A percentile compares a stretch with the other conserved stretches of the same genome.
Conservation (phyloP, 1,284 basidiomycete genomes). For the Irpex lacteus region DNA sequence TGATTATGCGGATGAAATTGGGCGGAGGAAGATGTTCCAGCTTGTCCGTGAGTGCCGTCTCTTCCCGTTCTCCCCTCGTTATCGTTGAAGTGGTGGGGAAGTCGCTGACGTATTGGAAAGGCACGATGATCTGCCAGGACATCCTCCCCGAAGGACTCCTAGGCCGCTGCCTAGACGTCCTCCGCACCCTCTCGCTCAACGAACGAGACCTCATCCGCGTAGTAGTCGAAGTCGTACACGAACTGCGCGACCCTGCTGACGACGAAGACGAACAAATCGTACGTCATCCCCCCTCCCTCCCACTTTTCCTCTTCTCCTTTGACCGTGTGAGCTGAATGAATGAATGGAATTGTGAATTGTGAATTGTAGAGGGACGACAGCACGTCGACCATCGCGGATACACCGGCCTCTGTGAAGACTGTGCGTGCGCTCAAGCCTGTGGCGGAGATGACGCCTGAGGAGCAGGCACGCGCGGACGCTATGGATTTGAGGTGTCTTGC, state of each 20-base stretch:
- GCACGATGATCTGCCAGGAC: constrained; percentile 85
- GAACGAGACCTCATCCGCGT: constrained; percentile 93
- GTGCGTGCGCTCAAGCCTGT: constrained; percentile 38
- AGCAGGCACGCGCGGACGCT: constrained; percentile 59
- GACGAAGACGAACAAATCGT: constrained; percentile 44
- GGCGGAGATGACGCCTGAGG: constrained; percentile 55
- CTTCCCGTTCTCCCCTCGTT: constrained; percentile 2
- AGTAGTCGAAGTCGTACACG: constrained; percentile 91
- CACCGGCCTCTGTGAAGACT: constrained; percentile 26
- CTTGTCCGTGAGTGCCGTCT: constrained; percentile 65
- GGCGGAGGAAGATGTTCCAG: constrained; percentile 88
- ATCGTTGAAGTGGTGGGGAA: too few relatives aligned
- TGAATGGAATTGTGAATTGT: not conserved
- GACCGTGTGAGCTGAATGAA: too few relatives aligned
- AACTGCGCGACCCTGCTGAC: constrained; percentile 69
- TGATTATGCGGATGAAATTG: constrained; percentile 95
- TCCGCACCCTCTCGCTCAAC: constrained; percentile 79
- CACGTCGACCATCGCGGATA: constrained; percentile 33
- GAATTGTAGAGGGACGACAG: constrained; percentile 25
- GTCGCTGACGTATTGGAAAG: too few relatives aligned
- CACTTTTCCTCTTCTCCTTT: too few relatives aligned
- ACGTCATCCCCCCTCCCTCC: constrained; percentile 2
- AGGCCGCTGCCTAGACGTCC: constrained; percentile 81
- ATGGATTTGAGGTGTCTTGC: constrained; percentile 82
- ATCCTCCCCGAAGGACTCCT: constrained; percentile 79